A percentile compares a stretch with the other conserved stretches of the same genome.
These are phyloP conservation scores for Bacterosira constricta DNA, from an alignment of 108 stramenopile species.

Conservation along the genomic window DNA sequence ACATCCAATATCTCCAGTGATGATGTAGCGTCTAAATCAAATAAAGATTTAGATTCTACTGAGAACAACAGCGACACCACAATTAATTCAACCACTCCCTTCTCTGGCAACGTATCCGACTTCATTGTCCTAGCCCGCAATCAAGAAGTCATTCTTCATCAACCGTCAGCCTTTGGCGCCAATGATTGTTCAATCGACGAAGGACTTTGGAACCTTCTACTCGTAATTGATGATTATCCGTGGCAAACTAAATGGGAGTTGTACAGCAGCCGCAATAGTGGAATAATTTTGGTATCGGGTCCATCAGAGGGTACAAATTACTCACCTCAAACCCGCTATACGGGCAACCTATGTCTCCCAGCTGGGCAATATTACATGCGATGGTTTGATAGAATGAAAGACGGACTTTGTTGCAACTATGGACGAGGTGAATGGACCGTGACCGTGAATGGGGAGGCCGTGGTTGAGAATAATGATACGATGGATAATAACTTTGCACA, in stretches of 20 bases:
- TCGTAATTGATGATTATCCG: slow-evolving; percentile 1
- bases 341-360: slow-evolving; percentile 7
- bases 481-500: too few relatives aligned
- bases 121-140: background rate
- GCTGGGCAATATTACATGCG: background rate
- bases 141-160: background rate
- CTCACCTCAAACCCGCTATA: background rate
- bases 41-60: too few relatives aligned
- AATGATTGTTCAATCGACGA: background rate
- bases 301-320: slow-evolving; percentile 3
- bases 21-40: too few relatives aligned
- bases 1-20: too few relatives aligned
- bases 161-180: background rate
- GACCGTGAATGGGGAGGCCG: too few relatives aligned
- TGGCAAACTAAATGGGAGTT: slow-evolving; percentile 6
- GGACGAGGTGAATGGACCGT: too few relatives aligned
- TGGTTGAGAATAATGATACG: too few relatives aligned
- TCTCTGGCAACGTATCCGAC: background rate
- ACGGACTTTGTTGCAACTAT: background rate
- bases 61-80: background rate
- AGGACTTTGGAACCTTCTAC: slow-evolving; percentile 1
- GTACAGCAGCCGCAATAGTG: background rate
- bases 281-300: background rate
- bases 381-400: background rate
- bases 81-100: background rate